Evolutionary conservation across 2,329 filamentous ascomycete genomes (phyloP).

Genomic region (Ceratocystis albifundus): DNA sequence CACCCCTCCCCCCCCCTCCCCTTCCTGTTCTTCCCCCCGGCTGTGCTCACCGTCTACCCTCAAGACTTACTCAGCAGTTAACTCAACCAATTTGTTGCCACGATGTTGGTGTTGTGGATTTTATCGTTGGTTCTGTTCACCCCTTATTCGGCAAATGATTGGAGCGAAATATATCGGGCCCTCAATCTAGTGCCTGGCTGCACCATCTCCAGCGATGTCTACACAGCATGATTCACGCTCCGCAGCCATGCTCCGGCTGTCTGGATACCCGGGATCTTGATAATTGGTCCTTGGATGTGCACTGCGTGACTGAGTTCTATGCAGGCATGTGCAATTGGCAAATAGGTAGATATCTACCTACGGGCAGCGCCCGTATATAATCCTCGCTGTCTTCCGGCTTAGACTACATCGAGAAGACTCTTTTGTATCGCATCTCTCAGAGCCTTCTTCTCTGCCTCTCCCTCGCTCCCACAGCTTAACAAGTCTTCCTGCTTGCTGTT

Average conservation of each 20-base stretch:
- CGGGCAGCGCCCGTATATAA: background rate
- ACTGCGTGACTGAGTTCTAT: background rate
- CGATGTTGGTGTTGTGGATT: slow-evolving; percentile 5
- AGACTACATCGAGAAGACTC: background rate
- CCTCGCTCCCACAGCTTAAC: background rate
- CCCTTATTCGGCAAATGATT: background rate
- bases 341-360: background rate
- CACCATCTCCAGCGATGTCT: background rate
- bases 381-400: background rate
- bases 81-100: background rate
- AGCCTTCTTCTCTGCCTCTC: background rate
- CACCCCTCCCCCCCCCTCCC: too few relatives aligned
- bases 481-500: background rate
- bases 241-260: background rate
- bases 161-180: background rate
- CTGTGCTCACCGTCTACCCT: background rate
- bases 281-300: background rate
- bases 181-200: background rate
- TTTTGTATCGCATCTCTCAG: background rate
- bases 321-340: background rate
- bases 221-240: background rate
- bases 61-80: slow-evolving; percentile 1
- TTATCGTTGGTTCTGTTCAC: background rate
- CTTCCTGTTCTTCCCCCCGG: background rate
- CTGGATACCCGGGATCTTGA: background rate